phyloP scores from a whole-genome alignment of 257 asterid species.

The Ajuga chamaepitys region DNA sequence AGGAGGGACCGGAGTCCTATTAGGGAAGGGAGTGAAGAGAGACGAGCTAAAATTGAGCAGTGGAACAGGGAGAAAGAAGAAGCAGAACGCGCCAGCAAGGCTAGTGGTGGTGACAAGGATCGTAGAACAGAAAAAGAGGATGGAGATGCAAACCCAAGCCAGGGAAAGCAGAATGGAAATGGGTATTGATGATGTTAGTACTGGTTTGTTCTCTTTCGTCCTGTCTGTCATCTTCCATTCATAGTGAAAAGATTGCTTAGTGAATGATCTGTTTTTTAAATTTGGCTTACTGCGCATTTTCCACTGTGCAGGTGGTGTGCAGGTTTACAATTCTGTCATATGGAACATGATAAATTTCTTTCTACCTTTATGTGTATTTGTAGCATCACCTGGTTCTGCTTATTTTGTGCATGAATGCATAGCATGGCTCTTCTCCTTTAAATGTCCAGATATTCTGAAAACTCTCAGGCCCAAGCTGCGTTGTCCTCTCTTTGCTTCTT shows the following conservation, averaged over 20 bases:
- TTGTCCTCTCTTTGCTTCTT: neutral
- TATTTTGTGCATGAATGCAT: slow-evolving; percentile 18
- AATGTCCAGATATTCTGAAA: neutral
- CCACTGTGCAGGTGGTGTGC: slow-evolving; percentile 99
- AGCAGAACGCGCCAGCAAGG: slow-evolving; percentile 39
- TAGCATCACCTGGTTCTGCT: slow-evolving; percentile 9
- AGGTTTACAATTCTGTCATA: slow-evolving; percentile 74
- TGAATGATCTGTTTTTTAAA: slow-evolving; percentile 20
- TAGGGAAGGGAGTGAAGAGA: slow-evolving; percentile 97
- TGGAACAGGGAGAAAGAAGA: slow-evolving; percentile 96
- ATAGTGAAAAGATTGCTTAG: neutral
- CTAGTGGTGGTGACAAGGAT: slow-evolving; percentile 16
- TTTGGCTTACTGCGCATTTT: slow-evolving; percentile 79
- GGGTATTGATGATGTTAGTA: slow-evolving; percentile 32
- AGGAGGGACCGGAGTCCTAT: slow-evolving; percentile 64
- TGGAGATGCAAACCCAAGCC: slow-evolving; percentile 24
- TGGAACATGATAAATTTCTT: slow-evolving; percentile 44
- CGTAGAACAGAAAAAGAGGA: slow-evolving; percentile 22
- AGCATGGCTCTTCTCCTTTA: neutral
- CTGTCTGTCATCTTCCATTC: neutral
- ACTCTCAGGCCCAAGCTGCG: neutral
- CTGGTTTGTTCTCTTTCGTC: slow-evolving; percentile 52
- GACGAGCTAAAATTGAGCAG: slow-evolving; percentile 90
- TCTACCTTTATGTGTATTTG: slow-evolving; percentile 13
- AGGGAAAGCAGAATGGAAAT: slow-evolving; percentile 32